phyloP scores from a whole-genome alignment of 2,329 filamentous ascomycete genomes.

The Rutstroemia sp. region DNA sequence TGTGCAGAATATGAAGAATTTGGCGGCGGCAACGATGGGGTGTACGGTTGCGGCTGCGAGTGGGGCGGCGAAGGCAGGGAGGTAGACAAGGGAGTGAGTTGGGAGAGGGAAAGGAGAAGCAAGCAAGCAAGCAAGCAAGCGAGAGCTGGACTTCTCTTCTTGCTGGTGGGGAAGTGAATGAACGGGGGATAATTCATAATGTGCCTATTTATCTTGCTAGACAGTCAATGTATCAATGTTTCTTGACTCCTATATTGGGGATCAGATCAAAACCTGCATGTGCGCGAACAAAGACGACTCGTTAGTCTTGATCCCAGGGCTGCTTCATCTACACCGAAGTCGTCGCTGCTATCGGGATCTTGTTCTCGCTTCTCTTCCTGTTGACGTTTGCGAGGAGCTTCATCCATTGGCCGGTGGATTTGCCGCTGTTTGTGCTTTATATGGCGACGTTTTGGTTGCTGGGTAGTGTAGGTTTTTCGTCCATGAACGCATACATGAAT shows the following conservation, averaged over 20 bases:
- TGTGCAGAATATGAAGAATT: conserved; percentile 19
- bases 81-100: background rate
- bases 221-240: too few species aligned
- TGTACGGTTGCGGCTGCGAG: background rate
- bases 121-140: too few species aligned
- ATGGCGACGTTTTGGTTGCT: conserved; percentile 44
- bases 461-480: background rate
- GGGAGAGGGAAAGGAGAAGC: too few species aligned
- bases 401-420: conserved; percentile 63
- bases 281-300: background rate
- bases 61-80: background rate
- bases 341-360: conserved; percentile 54
- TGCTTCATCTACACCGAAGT: conserved; percentile 11
- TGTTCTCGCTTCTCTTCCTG: conserved; percentile 65
- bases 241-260: too few species aligned
- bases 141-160: too few species aligned
- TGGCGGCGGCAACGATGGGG: conserved; percentile 9
- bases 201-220: too few species aligned
- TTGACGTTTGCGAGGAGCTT: conserved; percentile 63
- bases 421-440: conserved; percentile 60
- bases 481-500: background rate
- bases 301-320: background rate
- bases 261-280: background rate
- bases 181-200: too few species aligned
- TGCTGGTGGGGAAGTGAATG: too few species aligned